Evolutionary conservation across 2,329 filamentous ascomycete genomes (phyloP).

Genomic region (Lachnellula suecica): DNA sequence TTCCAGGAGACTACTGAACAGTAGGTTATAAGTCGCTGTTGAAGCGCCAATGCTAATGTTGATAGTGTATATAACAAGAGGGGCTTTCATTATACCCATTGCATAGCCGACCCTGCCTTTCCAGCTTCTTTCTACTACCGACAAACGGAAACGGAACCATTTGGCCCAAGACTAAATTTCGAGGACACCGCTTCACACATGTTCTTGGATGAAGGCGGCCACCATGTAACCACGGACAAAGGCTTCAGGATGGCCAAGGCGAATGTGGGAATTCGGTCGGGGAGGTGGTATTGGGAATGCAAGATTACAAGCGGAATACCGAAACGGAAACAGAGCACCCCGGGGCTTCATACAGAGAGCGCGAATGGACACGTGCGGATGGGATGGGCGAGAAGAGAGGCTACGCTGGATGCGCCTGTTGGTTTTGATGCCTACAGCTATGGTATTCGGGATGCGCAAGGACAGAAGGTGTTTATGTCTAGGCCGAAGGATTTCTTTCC

Average conservation of each 20-base stretch:
- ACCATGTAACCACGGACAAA: slow-evolving; percentile 83
- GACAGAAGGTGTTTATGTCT: slow-evolving; percentile 91
- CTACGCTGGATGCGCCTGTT: slow-evolving; percentile 78
- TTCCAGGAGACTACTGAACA: slow-evolving; percentile 66
- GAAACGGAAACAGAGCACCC: slow-evolving; percentile 28
- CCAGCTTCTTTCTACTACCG: slow-evolving; percentile 86
- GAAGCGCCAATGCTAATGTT: slow-evolving; percentile 13
- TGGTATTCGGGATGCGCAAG: slow-evolving; percentile 82
- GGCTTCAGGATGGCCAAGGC: slow-evolving; percentile 89
- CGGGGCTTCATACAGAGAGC: slow-evolving; percentile 17
- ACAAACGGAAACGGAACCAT: slow-evolving; percentile 82
- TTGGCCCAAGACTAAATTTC: slow-evolving; percentile 82
- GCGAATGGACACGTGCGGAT: slow-evolving; percentile 67
- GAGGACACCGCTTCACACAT: slow-evolving; percentile 88
- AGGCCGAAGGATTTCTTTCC: slow-evolving; percentile 88
- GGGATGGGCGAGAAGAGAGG: slow-evolving; percentile 81
- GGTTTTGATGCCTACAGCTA: slow-evolving; percentile 94
- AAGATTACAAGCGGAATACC: slow-evolving; percentile 78
- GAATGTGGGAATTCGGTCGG: slow-evolving; percentile 87
- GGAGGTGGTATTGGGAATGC: slow-evolving; percentile 92
- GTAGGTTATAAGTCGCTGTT: slow-evolving; percentile 40
- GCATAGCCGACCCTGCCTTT: slow-evolving; percentile 85
- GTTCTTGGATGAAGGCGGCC: slow-evolving; percentile 74
- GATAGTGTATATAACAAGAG: slow-evolving; percentile 62
- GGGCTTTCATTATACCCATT: slow-evolving; percentile 85